phyloP scores from a whole-genome alignment of 805 yeast genomes.

The Candida awuae region DNA sequence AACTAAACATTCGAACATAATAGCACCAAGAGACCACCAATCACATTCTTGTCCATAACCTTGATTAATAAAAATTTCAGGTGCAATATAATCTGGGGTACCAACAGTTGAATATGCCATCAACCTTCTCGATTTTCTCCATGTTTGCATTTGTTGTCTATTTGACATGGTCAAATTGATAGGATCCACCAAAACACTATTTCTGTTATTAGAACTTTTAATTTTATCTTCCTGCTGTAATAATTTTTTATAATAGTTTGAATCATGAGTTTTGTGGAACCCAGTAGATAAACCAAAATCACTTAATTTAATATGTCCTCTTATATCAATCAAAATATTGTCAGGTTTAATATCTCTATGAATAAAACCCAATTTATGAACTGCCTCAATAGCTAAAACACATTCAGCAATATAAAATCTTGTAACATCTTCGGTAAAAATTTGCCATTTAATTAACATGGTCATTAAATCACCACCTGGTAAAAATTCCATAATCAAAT shows the following conservation, averaged over 20 bases:
- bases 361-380: constrained; percentile 86
- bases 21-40: constrained; percentile 97
- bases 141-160: constrained; percentile 89
- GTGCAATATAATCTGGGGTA: constrained; percentile 94
- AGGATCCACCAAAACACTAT: constrained; percentile 85
- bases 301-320: constrained; percentile 57
- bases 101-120: constrained; percentile 98
- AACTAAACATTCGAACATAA: constrained; percentile 91
- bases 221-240: constrained; percentile 50
- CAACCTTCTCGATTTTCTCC: constrained; percentile 84
- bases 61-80: constrained; percentile 85
- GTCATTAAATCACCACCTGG: constrained; percentile 92
- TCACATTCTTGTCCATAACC: constrained; percentile 97
- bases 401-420: constrained; percentile 95
- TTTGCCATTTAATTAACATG: constrained; percentile 90
- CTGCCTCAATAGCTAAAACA: constrained; percentile 89
- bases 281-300: constrained; percentile 86
- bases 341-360: constrained; percentile 98
- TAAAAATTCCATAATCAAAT: constrained; percentile 71
- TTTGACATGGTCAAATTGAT: constrained; percentile 93
- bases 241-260: constrained; percentile 74
- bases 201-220: constrained; percentile 37
- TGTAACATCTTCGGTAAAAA: constrained; percentile 87
- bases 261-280: constrained; percentile 88
- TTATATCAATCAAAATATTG: constrained; percentile 61